Evolutionary conservation across 1,284 basidiomycete genomes (phyloP).

Genomic region (Boletus semigastroideus): DNA sequence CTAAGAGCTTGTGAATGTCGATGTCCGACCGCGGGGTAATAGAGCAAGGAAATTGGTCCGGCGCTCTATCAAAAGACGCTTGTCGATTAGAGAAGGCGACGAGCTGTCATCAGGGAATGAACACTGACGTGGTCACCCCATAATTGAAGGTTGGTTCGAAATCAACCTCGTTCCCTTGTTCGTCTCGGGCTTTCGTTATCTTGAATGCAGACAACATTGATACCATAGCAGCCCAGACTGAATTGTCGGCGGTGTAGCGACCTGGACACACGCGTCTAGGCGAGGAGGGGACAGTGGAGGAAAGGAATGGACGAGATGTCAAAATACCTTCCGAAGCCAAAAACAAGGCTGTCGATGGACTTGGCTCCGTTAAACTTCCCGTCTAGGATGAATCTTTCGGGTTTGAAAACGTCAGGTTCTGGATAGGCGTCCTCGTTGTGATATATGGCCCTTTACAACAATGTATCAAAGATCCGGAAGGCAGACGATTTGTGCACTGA

Average conservation of each 20-base stretch:
- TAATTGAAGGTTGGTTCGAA: constrained; percentile 15
- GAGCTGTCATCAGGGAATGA: background rate
- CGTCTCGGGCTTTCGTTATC: constrained; percentile 18
- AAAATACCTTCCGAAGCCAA: constrained; percentile 44
- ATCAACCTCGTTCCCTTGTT: constrained; percentile 18
- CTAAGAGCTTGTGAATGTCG: constrained; percentile 4
- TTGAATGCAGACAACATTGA: constrained; percentile 21
- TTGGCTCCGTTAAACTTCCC: constrained; percentile 35
- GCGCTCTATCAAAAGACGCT: constrained; percentile 11
- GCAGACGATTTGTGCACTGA: constrained; percentile 11
- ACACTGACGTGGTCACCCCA: constrained; percentile 17
- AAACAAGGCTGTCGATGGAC: constrained; percentile 30
- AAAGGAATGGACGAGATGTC: background rate
- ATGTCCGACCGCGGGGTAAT: constrained; percentile 8
- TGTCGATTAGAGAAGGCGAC: background rate
- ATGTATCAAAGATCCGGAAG: background rate
- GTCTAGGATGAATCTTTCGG: constrained; percentile 38
- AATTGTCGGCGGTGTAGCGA: constrained; percentile 25
- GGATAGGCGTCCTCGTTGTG: constrained; percentile 41
- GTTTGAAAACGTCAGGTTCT: constrained; percentile 41
- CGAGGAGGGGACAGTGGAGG: background rate
- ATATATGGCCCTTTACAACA: constrained; percentile 39
- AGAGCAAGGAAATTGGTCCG: constrained; percentile 23
- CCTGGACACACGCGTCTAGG: constrained; percentile 29
- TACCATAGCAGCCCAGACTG: constrained; percentile 25